Evolutionary conservation across 2,329 filamentous ascomycete genomes (phyloP), one percentile per base, ranked within the genome.

Genomic region (Sporothrix variecibatus): DNA sequence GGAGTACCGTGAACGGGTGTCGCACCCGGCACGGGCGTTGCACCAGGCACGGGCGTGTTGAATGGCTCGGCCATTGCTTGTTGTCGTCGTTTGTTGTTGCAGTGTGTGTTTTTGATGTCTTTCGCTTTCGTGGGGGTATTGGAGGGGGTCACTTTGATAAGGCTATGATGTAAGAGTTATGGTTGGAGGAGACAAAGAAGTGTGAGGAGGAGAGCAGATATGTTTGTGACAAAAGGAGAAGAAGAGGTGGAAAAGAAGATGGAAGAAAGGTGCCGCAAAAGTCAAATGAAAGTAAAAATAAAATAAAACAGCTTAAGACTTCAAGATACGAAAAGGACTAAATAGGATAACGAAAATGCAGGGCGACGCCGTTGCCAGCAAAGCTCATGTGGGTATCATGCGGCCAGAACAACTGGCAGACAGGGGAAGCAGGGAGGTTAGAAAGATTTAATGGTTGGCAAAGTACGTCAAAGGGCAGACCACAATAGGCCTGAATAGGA

Each of bases 11-110:
- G 20, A n/a, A 74, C 46, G 1, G 80, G 79, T 7, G 79, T 79
- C 9, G 79, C 78, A 20, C 77, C 79, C 9, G 78, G 77, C 17
- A 75, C 58, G 2, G 80, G 79, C 6, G 79, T 80, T 12, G 79
- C 78, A 34, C 77, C 79, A 9, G 78, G 77, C 17, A 75, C 58
- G 28, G 80, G 80, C 23, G 80, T 81, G 68, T 81, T 81, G 23
- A 76, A 78, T 12, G 80, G 80, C 72, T 81, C 79, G 20, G 80
- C 80, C 80, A 81, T 81, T 12, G 15, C 7, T 64, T 64, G 1
- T 64, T 12, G 5, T 60, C 15, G 26, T 20, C 8, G 43, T 9
- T 34, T 62, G 28, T 34, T 38, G 17, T 20, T 31, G 28, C 17
- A 15, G 20, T 7, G 15, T 43, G 9, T 17, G 3, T 46, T 5